These are phyloP conservation scores for Debaryomyces singareniensis DNA, from an alignment of 1,139 yeast species.

Conservation along the genomic window DNA sequence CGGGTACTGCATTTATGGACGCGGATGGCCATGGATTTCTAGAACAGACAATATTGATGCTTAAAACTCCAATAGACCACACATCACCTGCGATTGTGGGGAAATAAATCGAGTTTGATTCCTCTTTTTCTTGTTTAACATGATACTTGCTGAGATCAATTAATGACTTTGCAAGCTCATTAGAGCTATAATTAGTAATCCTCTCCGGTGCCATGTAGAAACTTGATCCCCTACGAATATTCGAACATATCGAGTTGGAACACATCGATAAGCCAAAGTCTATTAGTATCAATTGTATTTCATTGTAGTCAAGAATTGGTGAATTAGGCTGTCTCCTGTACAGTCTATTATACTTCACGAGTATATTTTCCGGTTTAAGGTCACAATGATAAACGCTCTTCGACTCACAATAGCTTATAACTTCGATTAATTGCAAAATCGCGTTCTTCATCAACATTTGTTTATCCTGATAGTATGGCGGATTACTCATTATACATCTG, in stretches of 20 bases:
- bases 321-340: conserved; percentile 15
- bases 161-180: conserved; percentile 18
- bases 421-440: conserved; percentile 71
- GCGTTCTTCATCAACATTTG: conserved; percentile 56
- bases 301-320: conserved; percentile 41
- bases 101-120: conserved; percentile 25
- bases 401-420: conserved; percentile 61
- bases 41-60: conserved; percentile 74
- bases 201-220: conserved; percentile 95
- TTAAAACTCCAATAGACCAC: conserved; percentile 82
- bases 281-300: conserved; percentile 57
- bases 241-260: conserved; percentile 52
- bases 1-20: conserved; percentile 43
- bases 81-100: conserved; percentile 81
- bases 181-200: conserved; percentile 42
- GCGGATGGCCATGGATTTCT: conserved; percentile 93
- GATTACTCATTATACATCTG: conserved; percentile 45
- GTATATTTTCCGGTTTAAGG: conserved; percentile 82
- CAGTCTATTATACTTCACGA: conserved; percentile 38
- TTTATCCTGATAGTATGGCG: conserved; percentile 25
- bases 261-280: conserved; percentile 84
- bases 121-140: conserved; percentile 8
- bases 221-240: conserved; percentile 79
- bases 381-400: conserved; percentile 79
- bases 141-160: conserved; percentile 25